phyloP scores from a whole-genome alignment of 2,329 filamentous ascomycete species.

The Monilinia aucupariae region DNA sequence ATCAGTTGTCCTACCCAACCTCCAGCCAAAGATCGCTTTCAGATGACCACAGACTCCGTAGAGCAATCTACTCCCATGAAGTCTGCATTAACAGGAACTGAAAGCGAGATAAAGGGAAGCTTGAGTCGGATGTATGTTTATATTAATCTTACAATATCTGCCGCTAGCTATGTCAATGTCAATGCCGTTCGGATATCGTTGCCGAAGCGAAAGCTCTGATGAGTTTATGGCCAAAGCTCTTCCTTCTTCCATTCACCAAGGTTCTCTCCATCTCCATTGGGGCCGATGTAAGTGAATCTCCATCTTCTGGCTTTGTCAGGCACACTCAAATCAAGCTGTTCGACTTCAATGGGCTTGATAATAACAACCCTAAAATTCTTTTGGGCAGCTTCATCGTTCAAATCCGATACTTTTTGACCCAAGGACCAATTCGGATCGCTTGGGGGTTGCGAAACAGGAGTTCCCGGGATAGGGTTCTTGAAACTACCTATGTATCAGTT shows the following conservation, averaged over 20 bases:
- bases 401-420: slow-evolving; percentile 56
- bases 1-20: background rate
- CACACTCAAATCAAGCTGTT: slow-evolving; percentile 57
- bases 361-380: slow-evolving; percentile 74
- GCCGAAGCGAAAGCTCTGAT: background rate
- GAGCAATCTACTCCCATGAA: background rate
- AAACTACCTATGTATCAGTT: slow-evolving; percentile 9
- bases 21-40: background rate
- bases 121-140: background rate
- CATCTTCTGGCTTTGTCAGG: slow-evolving; percentile 51
- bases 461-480: slow-evolving; percentile 65
- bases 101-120: background rate
- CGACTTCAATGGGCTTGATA: slow-evolving; percentile 69
- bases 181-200: background rate
- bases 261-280: slow-evolving; percentile 44
- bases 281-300: slow-evolving; percentile 50
- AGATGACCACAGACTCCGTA: background rate
- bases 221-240: slow-evolving; percentile 34
- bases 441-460: slow-evolving; percentile 49
- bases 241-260: slow-evolving; percentile 48
- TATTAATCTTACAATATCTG: background rate
- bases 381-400: slow-evolving; percentile 59
- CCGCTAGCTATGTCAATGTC: background rate
- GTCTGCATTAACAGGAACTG: background rate
- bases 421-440: slow-evolving; percentile 40